Evolutionary conservation across 129 eudicot genomes (phyloP).

Genomic region (Artemisia tridentata): DNA sequence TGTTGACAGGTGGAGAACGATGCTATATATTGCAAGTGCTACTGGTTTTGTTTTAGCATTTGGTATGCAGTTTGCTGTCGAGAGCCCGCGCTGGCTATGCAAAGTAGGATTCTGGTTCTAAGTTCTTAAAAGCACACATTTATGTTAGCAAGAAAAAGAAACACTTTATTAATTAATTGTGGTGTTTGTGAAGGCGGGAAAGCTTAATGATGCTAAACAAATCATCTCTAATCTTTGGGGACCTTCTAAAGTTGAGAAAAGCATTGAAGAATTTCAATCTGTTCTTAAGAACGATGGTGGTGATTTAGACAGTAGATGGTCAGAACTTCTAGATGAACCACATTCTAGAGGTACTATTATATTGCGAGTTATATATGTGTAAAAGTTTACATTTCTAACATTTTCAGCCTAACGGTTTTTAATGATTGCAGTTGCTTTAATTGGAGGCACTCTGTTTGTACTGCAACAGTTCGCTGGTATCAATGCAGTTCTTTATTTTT

Average conservation of each 20-base stretch:
- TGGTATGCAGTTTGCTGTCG: conserved; percentile 92
- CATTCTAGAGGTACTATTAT: conserved; percentile 66
- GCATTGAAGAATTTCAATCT: conserved; percentile 70
- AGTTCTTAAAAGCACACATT: not conserved
- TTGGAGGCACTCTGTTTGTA: conserved; percentile 75
- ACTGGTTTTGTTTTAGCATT: conserved; percentile 68
- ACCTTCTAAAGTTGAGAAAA: conserved; percentile 52
- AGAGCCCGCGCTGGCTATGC: conserved; percentile 92
- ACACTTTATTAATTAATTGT: conserved; percentile 8
- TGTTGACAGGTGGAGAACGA: conserved; percentile 76
- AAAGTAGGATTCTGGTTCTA: conserved; percentile 45
- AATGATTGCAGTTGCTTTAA: conserved; percentile 63
- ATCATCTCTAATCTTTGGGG: conserved; percentile 71
- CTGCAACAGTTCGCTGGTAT: conserved; percentile 92
- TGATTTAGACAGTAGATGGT: conserved; percentile 78
- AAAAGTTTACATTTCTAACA: conserved; percentile 11
- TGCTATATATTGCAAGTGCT: conserved; percentile 66
- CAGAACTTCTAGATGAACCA: conserved; percentile 75
- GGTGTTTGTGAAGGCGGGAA: conserved; percentile 59
- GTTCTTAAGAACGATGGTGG: conserved; percentile 66
- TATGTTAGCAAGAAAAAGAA: not conserved
- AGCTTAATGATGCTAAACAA: conserved; percentile 57
- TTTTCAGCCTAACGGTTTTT: conserved; percentile 4
- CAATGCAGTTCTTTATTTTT: conserved; percentile 86
- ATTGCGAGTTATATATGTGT: conserved; percentile 6